Evolutionary conservation across 2,329 filamentous ascomycete species (phyloP), one percentile per base, ranked within the genome.

Genomic region (Didymella pinodella): DNA sequence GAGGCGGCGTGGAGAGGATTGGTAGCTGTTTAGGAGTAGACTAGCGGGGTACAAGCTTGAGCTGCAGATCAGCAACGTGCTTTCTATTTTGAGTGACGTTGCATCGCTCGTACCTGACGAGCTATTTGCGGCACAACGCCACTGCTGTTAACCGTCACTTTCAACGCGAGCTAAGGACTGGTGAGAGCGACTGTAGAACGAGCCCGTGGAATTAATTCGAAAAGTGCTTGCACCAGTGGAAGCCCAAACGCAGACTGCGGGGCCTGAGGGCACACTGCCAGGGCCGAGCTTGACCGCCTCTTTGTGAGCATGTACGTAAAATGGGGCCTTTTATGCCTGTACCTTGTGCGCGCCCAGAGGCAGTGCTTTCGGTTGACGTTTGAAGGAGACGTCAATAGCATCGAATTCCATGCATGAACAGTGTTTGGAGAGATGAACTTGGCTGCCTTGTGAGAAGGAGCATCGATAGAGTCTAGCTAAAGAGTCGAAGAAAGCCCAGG

Each of bases 401-500:
- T 25, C 32, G 29, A 4, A 38, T 14, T 3, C 16, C 25, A 20
- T 10, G 25, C 14, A 46, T 16, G 26, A 16, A 25, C 8, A 29
- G 2, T 16, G 10, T 32, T 12, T 28, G 50, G 50, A 62, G 48
- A 67, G 63, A 59, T 64, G 53, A 65, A 64, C 60, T 67, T 60
- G 57, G 64, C 65, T 67, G 62, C 62, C 62, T 65, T 48, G 55
- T 51, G 28, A 57, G 43, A 45, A 57, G 53, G 57, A 62, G 65
- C 58, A 57, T 60, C 31, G 53, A 57, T 49, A 59, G 48, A 58
- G 61, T 62, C 60, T 62, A 65, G 48, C 48, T 65, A 61, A 62
- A 52, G 57, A 60, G 52, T 62, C 61, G 49, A 64, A 55, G 40
- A 56, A 63, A 61, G 49, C 34, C 53, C 51, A 58, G 48, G 49